Conservation (phyloP, 2,329 filamentous ascomycete species). For the Colletotrichum tanaceti region DNA sequence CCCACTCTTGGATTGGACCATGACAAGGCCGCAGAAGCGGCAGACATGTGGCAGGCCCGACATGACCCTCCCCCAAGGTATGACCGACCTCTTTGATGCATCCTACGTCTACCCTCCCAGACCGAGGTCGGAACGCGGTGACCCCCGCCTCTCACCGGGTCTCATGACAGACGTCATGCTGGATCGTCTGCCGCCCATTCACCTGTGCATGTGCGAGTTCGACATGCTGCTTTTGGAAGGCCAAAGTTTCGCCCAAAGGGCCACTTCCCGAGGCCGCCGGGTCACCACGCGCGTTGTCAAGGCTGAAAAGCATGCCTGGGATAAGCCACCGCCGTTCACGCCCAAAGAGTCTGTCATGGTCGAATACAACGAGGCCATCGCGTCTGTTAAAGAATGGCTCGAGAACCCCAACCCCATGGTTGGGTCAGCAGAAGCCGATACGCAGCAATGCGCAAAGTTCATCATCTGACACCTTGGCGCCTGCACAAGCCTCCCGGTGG, state of each 20-base stretch:
- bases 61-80: slow-evolving; percentile 65
- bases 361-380: slow-evolving; percentile 60
- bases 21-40: slow-evolving; percentile 66
- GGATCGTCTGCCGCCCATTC: slow-evolving; percentile 63
- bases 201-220: slow-evolving; percentile 72
- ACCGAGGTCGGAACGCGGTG: slow-evolving; percentile 56
- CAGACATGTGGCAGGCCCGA: slow-evolving; percentile 66
- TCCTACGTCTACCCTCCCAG: slow-evolving; percentile 68
- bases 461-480: slow-evolving; percentile 1
- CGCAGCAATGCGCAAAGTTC: not conserved
- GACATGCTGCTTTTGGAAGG: slow-evolving; percentile 74
- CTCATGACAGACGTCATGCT: slow-evolving; percentile 66
- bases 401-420: not conserved
- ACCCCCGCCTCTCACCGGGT: slow-evolving; percentile 69
- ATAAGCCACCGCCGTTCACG: slow-evolving; percentile 58
- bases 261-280: slow-evolving; percentile 51
- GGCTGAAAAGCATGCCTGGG: slow-evolving; percentile 61
- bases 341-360: slow-evolving; percentile 57
- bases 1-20: slow-evolving; percentile 71
- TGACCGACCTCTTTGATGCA: slow-evolving; percentile 73
- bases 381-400: slow-evolving; percentile 55
- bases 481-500: not conserved
- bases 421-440: not conserved
- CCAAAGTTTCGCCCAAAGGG: slow-evolving; percentile 68
- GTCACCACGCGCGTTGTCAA: slow-evolving; percentile 57